Evolutionary conservation across 768 basidiomycete genomes (phyloP), one percentile per base, ranked within the genome.

Genomic region (Artomyces pyxidatus): DNA sequence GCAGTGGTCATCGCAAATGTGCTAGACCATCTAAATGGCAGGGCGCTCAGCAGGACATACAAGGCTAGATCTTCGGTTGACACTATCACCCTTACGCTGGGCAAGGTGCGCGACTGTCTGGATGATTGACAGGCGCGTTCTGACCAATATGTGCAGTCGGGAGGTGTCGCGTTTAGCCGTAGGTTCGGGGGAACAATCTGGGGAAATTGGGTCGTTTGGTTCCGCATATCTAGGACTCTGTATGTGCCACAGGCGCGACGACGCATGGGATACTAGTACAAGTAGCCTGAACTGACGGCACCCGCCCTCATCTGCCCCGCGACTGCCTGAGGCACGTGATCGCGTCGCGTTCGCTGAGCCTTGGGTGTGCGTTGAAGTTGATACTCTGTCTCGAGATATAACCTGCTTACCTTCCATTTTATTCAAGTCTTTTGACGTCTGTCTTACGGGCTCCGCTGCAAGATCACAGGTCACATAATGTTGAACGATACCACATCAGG

Each of bases 1-100:
- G 26, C 56, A 2, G 48, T 81, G 32, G 66, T 78, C 41, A 65
- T 63, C 3, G 61, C 68, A 27, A 85, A 85, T 47, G 59, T 82
- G 14, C 21, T 77, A 1, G 63, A 62, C 29, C 57, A 74, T 46
- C 63, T 81, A 29, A 59, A 60, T 16, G 73, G 70, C 46, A 61
- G 58, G 23, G 43, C 61, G 55, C 59, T 48, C 14, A 48, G 66
- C 47, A 70, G 66, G 40, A 52, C 52, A n/a, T 81, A 83, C 58
- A 68, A 72, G 45, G 74, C n/a, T n/a, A n/a, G n/a, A n/a, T n/a
- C 75, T 21, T 65, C 65, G 12, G 27, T 59, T 0, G 80, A 83
- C 58, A 48, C 75, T 45, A 78, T 81, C 41, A n/a, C 73, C 27
- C 19, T 51, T 12, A 25, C 50, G 7, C 46, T 37, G 22, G 50